Conservation (phyloP, 352 stramenopile species). For the Globisporangium camurandrum region DNA sequence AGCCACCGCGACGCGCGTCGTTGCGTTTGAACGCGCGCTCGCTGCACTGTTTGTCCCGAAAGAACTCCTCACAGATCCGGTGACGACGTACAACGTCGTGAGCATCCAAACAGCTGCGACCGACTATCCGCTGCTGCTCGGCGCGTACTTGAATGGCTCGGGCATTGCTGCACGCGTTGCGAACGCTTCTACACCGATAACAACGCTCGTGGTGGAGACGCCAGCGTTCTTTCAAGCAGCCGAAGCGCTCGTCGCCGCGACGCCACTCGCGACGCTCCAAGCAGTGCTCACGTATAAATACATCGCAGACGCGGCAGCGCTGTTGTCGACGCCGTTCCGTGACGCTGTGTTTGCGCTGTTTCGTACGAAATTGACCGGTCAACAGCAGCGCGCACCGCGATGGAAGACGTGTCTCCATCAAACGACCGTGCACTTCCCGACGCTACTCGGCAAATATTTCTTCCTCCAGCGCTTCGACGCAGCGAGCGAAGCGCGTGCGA, state of each 20-base stretch:
- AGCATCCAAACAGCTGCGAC: conserved; percentile 38
- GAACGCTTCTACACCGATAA: conserved; percentile 18
- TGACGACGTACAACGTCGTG: conserved; percentile 88
- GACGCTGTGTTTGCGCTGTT: conserved; percentile 90
- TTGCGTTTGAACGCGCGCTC: conserved; percentile 80
- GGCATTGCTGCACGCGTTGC: conserved; percentile 20
- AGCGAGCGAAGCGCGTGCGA: conserved; percentile 64
- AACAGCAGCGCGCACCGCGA: conserved; percentile 77
- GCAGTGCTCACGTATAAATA: conserved; percentile 50
- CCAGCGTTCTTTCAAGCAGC: conserved; percentile 43
- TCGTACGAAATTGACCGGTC: conserved; percentile 60
- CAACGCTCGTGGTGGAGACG: conserved; percentile 46
- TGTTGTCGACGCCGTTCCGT: conserved; percentile 70
- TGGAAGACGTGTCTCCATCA: conserved; percentile 85
- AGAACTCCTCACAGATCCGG: conserved; percentile 82
- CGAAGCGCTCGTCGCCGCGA: conserved; percentile 38
- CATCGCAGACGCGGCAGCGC: conserved; percentile 25
- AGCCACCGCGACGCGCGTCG: conserved; percentile 45
- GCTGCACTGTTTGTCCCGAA: conserved; percentile 84
- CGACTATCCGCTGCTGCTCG: conserved; percentile 50
- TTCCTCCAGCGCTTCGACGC: conserved; percentile 86
- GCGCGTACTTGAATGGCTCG: conserved; percentile 42
- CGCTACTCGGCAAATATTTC: conserved; percentile 87
- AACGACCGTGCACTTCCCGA: conserved; percentile 39
- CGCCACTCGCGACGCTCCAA: conserved; percentile 38